phyloP scores from a whole-genome alignment of 495 filamentous ascomycete species.

The Annulohypoxylon stygium region DNA sequence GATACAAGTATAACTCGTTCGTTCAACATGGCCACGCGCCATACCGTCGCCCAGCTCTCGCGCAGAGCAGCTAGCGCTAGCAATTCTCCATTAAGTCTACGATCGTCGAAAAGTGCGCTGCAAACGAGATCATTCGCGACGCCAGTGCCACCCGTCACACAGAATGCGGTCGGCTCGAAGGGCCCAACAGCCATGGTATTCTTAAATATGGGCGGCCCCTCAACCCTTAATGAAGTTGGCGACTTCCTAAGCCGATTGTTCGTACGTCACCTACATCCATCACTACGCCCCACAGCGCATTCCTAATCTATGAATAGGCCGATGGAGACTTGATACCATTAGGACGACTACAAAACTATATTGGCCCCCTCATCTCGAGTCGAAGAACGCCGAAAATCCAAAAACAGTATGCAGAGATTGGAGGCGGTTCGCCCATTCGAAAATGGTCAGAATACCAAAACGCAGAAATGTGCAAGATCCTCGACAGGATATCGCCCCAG shows the following conservation, averaged over 20 bases:
- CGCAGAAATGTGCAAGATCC: constrained; percentile 92
- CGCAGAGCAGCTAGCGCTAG: constrained; percentile 55
- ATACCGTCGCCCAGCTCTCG: constrained; percentile 59
- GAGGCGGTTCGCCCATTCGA: constrained; percentile 95
- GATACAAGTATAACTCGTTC: not conserved
- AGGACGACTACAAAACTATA: constrained; percentile 88
- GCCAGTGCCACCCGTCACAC: constrained; percentile 78
- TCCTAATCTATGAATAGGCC: constrained; percentile 66
- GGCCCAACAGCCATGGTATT: constrained; percentile 96
- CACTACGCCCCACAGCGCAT: not conserved
- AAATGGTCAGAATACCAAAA: constrained; percentile 98
- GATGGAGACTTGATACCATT: constrained; percentile 97
- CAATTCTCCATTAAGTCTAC: constrained; percentile 44
- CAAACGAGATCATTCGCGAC: constrained; percentile 71
- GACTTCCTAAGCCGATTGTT: constrained; percentile 95
- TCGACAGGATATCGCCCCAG: constrained; percentile 89
- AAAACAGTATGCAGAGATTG: constrained; percentile 94
- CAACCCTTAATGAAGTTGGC: constrained; percentile 86
- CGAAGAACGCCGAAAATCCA: constrained; percentile 95
- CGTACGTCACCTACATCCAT: constrained; percentile 63
- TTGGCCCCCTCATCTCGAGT: constrained; percentile 86
- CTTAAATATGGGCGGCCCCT: constrained; percentile 98
- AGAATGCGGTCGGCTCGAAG: constrained; percentile 65
- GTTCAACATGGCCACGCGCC: constrained; percentile 62
- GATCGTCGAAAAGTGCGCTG: constrained; percentile 43